A percentile compares a stretch with the other conserved stretches of the same genome.
These are phyloP conservation scores for Usnea hakonensis DNA, from an alignment of 495 filamentous ascomycete genomes.

Conservation along the genomic window DNA sequence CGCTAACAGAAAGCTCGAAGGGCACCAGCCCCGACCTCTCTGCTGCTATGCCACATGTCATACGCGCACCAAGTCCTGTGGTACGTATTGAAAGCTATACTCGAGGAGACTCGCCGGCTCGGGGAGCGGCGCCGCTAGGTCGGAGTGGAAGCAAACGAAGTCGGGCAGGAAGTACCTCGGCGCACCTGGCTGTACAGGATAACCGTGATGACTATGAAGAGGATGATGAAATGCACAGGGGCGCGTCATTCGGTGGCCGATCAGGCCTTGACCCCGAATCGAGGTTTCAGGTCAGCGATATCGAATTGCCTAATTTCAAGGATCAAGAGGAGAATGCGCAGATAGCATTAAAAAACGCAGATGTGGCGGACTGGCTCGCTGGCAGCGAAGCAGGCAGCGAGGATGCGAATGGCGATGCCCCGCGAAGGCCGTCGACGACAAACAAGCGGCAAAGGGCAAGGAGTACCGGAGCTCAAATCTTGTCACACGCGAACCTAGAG, in stretches of 20 bases:
- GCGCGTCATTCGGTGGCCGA: slow-evolving; percentile 14
- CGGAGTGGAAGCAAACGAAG: slow-evolving; percentile 30
- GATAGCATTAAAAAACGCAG: slow-evolving; percentile 37
- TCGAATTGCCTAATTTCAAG: slow-evolving; percentile 39
- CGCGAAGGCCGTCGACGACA: slow-evolving; percentile 14
- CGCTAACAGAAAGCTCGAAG: slow-evolving; percentile 20
- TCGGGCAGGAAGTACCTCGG: slow-evolving; percentile 28
- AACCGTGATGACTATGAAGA: slow-evolving; percentile 27
- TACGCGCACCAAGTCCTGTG: slow-evolving; percentile 38
- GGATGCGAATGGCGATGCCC: slow-evolving; percentile 29
- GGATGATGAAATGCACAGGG: slow-evolving; percentile 20
- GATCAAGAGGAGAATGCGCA: slow-evolving; percentile 37
- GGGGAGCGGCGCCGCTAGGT: slow-evolving; percentile 21
- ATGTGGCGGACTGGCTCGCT: slow-evolving; percentile 40
- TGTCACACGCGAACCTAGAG: slow-evolving; percentile 31
- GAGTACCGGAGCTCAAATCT: slow-evolving; percentile 40
- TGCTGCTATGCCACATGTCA: slow-evolving; percentile 16
- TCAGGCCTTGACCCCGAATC: slow-evolving; percentile 36
- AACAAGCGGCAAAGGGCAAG: slow-evolving; percentile 35
- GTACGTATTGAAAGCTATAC: slow-evolving; percentile 40
- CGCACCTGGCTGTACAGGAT: slow-evolving; percentile 35
- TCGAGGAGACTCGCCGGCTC: slow-evolving; percentile 44
- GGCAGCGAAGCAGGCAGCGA: slow-evolving; percentile 40
- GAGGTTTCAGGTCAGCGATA: slow-evolving; percentile 28
- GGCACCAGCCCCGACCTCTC: slow-evolving; percentile 20